phyloP scores from a whole-genome alignment of 306 rosid species.

The Ochetophila trinervis region DNA sequence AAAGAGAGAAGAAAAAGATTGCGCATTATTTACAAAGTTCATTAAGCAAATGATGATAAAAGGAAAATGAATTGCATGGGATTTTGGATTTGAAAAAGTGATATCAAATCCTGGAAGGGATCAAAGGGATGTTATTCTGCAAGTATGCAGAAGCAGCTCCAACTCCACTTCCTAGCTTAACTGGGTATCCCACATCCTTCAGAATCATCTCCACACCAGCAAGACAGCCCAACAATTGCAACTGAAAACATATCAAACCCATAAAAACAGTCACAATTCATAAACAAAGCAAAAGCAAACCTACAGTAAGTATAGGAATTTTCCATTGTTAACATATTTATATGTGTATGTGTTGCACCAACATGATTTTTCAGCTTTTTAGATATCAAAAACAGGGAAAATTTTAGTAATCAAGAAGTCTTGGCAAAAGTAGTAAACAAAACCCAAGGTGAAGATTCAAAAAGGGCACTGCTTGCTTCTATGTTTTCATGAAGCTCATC shows the following conservation, averaged over 20 bases:
- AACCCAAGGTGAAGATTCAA: too few relatives aligned
- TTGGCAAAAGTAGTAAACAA: too few relatives aligned
- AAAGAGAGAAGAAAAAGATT: constrained; percentile 17
- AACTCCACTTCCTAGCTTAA: constrained; percentile 94
- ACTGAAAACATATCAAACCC: constrained; percentile 36
- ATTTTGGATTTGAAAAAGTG: neutral
- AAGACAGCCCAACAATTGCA: constrained; percentile 95
- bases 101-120: constrained; percentile 81
- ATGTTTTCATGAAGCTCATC: too few relatives aligned
- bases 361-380: too few relatives aligned
- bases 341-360: too few relatives aligned
- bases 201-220: constrained; percentile 99
- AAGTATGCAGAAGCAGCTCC: constrained; percentile 88
- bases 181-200: constrained; percentile 90
- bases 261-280: neutral
- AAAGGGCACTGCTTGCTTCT: too few relatives aligned
- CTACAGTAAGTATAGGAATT: neutral
- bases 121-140: constrained; percentile 75
- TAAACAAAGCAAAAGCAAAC: neutral
- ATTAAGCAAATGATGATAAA: constrained; percentile 29
- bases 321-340: too few relatives aligned
- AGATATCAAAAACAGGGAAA: too few relatives aligned
- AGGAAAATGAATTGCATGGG: constrained; percentile 29
- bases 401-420: too few relatives aligned
- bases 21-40: constrained; percentile 53